Percentiles rank a stretch among this genome's conserved stretches.
These are phyloP conservation scores for Chondrus crispus DNA, from an alignment of 23 red algal species.

Conservation along the genomic window DNA sequence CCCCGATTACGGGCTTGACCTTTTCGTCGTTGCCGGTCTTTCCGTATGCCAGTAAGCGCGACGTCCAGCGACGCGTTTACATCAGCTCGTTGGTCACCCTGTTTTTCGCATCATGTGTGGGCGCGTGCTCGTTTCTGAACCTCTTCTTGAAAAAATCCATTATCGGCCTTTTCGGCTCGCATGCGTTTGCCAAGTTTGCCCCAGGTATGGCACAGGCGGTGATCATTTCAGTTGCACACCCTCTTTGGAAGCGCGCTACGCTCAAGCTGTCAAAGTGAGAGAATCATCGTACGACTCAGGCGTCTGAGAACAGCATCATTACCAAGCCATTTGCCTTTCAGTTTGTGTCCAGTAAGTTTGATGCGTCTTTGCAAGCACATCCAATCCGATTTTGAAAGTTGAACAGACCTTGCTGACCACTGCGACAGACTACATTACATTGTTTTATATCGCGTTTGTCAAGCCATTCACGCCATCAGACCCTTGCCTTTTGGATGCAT, in stretches of 20 bases:
- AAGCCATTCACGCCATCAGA: constrained; percentile 54
- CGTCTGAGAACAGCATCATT: constrained; percentile 59
- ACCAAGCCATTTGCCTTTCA: constrained; percentile 72
- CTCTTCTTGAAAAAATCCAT: constrained; percentile 36
- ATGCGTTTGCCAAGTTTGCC: constrained; percentile 12
- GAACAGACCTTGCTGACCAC: no score
- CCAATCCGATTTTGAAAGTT: no score
- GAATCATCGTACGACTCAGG: constrained; percentile 69
- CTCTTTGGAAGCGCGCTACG: constrained; percentile 44
- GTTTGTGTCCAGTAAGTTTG: constrained; percentile 66
- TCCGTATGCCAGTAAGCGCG: constrained; percentile 14
- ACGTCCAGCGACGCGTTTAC: not conserved
- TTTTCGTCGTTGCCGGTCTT: constrained; percentile 43
- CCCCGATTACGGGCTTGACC: constrained; percentile 33
- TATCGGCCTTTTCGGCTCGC: constrained; percentile 17
- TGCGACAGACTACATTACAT: constrained; percentile 53
- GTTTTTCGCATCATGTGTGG: constrained; percentile 27
- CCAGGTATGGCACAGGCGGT: constrained; percentile 60
- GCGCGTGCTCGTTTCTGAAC: constrained; percentile 10
- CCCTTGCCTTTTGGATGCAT: constrained; percentile 16
- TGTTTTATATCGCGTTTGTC: constrained; percentile 73
- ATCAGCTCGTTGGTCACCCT: constrained; percentile 30
- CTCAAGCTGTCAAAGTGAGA: constrained; percentile 41
- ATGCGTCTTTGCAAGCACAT: no score
- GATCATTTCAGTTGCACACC: constrained; percentile 51